These are phyloP conservation scores for Royoungia palumana DNA, from an alignment of 768 basidiomycete species.

Conservation along the genomic window DNA sequence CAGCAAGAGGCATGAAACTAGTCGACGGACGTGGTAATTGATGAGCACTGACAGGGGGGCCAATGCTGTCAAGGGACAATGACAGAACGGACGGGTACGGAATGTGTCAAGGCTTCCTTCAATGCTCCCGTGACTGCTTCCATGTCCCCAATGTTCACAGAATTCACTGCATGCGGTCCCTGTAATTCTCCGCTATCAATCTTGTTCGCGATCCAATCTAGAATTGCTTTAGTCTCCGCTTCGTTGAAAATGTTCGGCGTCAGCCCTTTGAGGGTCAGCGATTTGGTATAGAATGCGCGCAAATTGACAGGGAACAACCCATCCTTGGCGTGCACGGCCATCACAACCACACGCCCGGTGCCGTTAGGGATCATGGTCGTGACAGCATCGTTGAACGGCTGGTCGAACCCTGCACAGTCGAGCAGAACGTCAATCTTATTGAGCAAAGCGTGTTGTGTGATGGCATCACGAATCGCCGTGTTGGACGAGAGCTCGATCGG, in stretches of 20 bases:
- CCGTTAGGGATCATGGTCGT: slow-evolving; percentile 32
- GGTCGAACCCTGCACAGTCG: slow-evolving; percentile 33
- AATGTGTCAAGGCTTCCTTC: slow-evolving; percentile 24
- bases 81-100: slow-evolving; percentile 29
- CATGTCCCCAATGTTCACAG: slow-evolving; percentile 21
- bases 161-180: slow-evolving; percentile 25
- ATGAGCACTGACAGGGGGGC: no score
- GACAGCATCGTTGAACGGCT: slow-evolving; percentile 33
- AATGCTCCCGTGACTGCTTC: slow-evolving; percentile 19
- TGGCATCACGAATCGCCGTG: slow-evolving; percentile 30
- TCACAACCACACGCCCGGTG: slow-evolving; percentile 33
- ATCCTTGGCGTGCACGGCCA: slow-evolving; percentile 34
- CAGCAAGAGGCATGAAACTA: no score
- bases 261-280: slow-evolving; percentile 32
- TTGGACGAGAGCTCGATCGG: slow-evolving; percentile 32
- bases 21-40: no score
- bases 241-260: slow-evolving; percentile 23
- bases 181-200: slow-evolving; percentile 28
- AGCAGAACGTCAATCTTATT: slow-evolving; percentile 34
- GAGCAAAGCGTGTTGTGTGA: slow-evolving; percentile 23
- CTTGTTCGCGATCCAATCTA: slow-evolving; percentile 29
- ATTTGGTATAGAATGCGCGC: slow-evolving; percentile 32
- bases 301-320: slow-evolving; percentile 30
- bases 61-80: slow-evolving; percentile 18
- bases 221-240: slow-evolving; percentile 24